Conservation (phyloP, 495 filamentous ascomycete species). For the Hyaloscypha finlandica region DNA sequence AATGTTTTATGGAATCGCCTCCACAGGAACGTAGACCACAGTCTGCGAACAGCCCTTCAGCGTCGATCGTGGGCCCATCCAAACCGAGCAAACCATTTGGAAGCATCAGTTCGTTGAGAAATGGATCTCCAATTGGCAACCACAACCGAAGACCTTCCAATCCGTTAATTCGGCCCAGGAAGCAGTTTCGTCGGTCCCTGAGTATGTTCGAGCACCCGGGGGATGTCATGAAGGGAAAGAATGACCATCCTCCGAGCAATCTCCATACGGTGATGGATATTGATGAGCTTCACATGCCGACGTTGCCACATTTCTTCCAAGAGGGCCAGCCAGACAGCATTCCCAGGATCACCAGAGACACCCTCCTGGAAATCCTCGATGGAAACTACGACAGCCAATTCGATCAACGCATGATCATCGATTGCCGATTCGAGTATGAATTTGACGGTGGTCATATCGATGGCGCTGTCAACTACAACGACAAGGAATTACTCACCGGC, state of each 20-base stretch:
- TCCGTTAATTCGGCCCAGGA: slow-evolving; percentile 74
- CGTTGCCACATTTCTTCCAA: slow-evolving; percentile 81
- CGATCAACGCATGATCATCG: slow-evolving; percentile 79
- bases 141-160: slow-evolving; percentile 59
- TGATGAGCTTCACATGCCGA: slow-evolving; percentile 66
- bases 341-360: slow-evolving; percentile 80
- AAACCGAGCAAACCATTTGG: slow-evolving; percentile 27
- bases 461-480: slow-evolving; percentile 91
- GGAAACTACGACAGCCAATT: slow-evolving; percentile 75
- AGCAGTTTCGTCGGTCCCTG: slow-evolving; percentile 84
- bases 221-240: slow-evolving; percentile 75
- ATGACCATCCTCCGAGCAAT: slow-evolving; percentile 53
- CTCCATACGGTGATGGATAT: slow-evolving; percentile 78
- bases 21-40: slow-evolving; percentile 66
- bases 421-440: slow-evolving; percentile 99
- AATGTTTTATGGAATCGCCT: slow-evolving; percentile 80
- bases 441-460: slow-evolving; percentile 95
- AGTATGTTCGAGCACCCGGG: slow-evolving; percentile 96
- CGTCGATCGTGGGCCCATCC: slow-evolving; percentile 33
- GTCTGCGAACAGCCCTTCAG: slow-evolving; percentile 55
- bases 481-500: slow-evolving; percentile 80
- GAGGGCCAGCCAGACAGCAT: slow-evolving; percentile 81
- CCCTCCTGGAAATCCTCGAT: slow-evolving; percentile 82
- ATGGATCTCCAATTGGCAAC: slow-evolving; percentile 33
- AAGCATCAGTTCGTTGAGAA: slow-evolving; percentile 30